These are phyloP conservation scores for Epichloe sibirici DNA, from an alignment of 2,329 filamentous ascomycete species.

Conservation along the genomic window DNA sequence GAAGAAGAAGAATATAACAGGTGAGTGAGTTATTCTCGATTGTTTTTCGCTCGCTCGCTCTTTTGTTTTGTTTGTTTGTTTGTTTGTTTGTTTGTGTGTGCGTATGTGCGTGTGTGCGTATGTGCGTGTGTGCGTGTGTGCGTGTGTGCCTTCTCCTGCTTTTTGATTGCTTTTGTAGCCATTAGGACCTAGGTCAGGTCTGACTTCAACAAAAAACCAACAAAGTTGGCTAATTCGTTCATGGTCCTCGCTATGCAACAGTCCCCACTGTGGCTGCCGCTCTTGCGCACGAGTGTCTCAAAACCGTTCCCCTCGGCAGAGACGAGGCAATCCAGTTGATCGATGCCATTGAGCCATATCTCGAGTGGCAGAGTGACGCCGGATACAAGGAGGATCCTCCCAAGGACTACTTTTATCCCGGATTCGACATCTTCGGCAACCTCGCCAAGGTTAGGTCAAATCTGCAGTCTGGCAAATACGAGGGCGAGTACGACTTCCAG, in stretches of 20 bases:
- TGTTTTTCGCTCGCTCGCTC: not conserved
- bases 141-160: no score
- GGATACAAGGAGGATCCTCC: slow-evolving; percentile 40
- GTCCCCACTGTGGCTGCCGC: slow-evolving; percentile 22
- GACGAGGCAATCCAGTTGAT: slow-evolving; percentile 23
- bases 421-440: slow-evolving; percentile 33
- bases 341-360: slow-evolving; percentile 26
- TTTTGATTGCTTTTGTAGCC: no score
- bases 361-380: slow-evolving; percentile 36
- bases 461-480: slow-evolving; percentile 28
- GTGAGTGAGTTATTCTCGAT: not conserved
- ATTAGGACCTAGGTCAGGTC: no score
- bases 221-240: not conserved
- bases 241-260: slow-evolving; percentile 7
- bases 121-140: no score
- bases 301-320: slow-evolving; percentile 26
- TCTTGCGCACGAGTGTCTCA: slow-evolving; percentile 25
- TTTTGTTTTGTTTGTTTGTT: not conserved
- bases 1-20: not conserved
- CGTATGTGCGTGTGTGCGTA: no score
- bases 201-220: no score
- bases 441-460: slow-evolving; percentile 33
- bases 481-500: slow-evolving; percentile 43
- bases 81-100: no score
- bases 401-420: slow-evolving; percentile 33